phyloP scores from a whole-genome alignment of 345 rosid species.

The Eucalyptus guilfoylei region DNA sequence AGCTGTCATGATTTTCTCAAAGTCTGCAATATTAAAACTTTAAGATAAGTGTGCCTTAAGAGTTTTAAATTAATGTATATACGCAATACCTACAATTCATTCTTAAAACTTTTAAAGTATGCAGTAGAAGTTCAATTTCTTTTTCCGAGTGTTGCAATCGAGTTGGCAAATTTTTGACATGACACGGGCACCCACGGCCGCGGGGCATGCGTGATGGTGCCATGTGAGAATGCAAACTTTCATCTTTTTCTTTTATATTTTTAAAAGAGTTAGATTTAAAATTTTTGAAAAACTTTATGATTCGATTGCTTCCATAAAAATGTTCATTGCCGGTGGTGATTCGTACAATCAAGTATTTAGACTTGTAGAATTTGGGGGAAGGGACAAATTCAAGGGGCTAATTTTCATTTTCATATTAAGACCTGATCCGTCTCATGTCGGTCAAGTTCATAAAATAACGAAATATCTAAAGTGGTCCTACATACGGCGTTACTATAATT shows the following conservation, averaged over 20 bases:
- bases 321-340: neutral
- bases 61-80: too few species aligned
- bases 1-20: neutral
- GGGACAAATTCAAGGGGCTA: neutral
- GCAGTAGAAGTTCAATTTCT: neutral
- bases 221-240: neutral
- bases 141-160: neutral
- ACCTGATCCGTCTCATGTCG: rapidly evolving
- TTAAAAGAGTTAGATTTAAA: neutral
- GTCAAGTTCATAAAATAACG: neutral
- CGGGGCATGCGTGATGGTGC: neutral
- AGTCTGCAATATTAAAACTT: neutral
- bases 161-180: neutral
- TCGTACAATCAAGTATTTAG: neutral
- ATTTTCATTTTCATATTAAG: neutral
- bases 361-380: neutral
- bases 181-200: too few species aligned
- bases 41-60: neutral
- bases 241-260: too few species aligned
- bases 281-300: neutral
- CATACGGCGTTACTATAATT: too few species aligned
- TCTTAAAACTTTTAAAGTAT: too few species aligned
- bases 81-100: too few species aligned
- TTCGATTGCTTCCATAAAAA: neutral
- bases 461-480: neutral